Conservation (phyloP, 768 basidiomycete species). For the Phanerochaete sordida region DNA sequence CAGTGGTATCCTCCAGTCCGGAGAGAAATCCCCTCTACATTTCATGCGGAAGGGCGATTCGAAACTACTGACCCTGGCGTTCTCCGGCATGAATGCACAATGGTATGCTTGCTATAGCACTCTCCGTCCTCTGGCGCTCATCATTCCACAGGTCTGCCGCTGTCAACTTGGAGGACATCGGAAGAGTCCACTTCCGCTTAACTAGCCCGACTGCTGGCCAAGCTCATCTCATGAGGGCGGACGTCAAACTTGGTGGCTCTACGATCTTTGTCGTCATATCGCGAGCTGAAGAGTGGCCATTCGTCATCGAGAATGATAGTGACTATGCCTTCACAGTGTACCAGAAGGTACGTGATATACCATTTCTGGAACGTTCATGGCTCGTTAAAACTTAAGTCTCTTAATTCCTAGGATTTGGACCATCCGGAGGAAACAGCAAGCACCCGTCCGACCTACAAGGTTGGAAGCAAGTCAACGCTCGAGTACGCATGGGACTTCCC, state of each 20-base stretch:
- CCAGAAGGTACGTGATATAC: slow-evolving; percentile 59
- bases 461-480: slow-evolving; percentile 49
- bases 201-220: slow-evolving; percentile 36
- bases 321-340: slow-evolving; percentile 63
- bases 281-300: slow-evolving; percentile 80
- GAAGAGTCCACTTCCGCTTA: slow-evolving; percentile 73
- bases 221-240: slow-evolving; percentile 63
- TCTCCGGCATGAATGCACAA: slow-evolving; percentile 77
- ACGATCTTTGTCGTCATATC: slow-evolving; percentile 84
- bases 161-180: slow-evolving; percentile 90
- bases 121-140: not conserved
- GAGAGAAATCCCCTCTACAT: slow-evolving; percentile 66
- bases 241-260: slow-evolving; percentile 80
- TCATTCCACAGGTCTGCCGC: slow-evolving; percentile 73
- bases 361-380: not conserved
- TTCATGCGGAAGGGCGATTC: slow-evolving; percentile 62
- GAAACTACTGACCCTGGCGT: slow-evolving; percentile 79
- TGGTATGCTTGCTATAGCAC: slow-evolving; percentile 50
- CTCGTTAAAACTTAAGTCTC: slow-evolving; percentile 4
- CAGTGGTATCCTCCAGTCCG: slow-evolving; percentile 58
- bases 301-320: slow-evolving; percentile 86
- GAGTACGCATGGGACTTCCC: slow-evolving; percentile 95
- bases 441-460: slow-evolving; percentile 51
- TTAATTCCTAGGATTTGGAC: slow-evolving; percentile 19
- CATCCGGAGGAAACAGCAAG: slow-evolving; percentile 41